Conservation (phyloP, 148 eudicot genomes). For the Pouteria glomerata region DNA sequence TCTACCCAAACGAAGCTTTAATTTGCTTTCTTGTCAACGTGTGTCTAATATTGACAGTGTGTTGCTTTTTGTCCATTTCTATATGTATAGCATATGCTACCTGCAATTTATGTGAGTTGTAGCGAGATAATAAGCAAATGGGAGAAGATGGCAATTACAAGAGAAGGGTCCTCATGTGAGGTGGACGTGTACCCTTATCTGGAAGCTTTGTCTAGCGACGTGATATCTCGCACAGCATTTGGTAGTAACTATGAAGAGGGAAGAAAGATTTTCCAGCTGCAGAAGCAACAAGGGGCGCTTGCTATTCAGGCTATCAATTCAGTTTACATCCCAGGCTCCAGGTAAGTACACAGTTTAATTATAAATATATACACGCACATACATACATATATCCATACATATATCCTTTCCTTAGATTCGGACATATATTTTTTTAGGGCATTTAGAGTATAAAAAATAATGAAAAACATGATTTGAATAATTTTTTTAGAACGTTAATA, state of each 20-base stretch:
- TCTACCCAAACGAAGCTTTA: too few relatives aligned
- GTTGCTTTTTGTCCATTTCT: too few relatives aligned
- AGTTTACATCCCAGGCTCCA: slow-evolving; percentile 13
- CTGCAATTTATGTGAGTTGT: slow-evolving; percentile 14
- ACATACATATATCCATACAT: too few relatives aligned
- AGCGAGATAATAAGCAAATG: slow-evolving; percentile 19
- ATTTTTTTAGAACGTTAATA: too few relatives aligned
- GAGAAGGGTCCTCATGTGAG: slow-evolving; percentile 7
- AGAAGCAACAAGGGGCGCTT: slow-evolving; percentile 10
- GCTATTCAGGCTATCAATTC: not conserved
- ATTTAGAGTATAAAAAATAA: too few relatives aligned
- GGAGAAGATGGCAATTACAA: slow-evolving; percentile 4
- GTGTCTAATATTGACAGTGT: too few relatives aligned
- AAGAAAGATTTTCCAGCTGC: slow-evolving; percentile 15
- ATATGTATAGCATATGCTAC: slow-evolving; percentile 14
- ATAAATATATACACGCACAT: too few relatives aligned
- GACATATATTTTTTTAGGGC: too few relatives aligned
- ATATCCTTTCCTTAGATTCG: too few relatives aligned
- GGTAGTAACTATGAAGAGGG: slow-evolving; percentile 19
- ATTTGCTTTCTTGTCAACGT: too few relatives aligned
- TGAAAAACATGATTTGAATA: too few relatives aligned
- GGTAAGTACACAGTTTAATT: slow-evolving; percentile 2
- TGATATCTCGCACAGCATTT: slow-evolving; percentile 15
- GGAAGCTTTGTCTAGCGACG: slow-evolving; percentile 16
- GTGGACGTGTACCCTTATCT: slow-evolving; percentile 18